Evolutionary conservation across 192 early-diverging fungal species (phyloP), one percentile per base, ranked within the genome.

Genomic region (Radiomyces spectabilis): DNA sequence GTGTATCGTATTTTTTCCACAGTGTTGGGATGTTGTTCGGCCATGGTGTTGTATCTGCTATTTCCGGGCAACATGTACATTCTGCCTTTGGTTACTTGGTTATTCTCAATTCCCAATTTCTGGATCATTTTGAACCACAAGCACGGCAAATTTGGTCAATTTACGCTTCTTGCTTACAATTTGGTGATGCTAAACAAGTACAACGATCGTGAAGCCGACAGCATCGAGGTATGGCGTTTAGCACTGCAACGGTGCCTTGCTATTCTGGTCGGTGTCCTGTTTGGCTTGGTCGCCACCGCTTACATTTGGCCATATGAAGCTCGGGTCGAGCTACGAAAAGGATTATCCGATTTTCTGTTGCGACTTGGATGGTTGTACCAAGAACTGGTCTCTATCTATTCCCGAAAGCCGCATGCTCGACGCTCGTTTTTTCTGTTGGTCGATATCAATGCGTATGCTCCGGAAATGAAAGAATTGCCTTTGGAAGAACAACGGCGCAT

Each of bases 271-370:
- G 91, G 90, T 32, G 82, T 88, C 5, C 29, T 82, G 0, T 74
- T 81, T 21, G 90, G 90, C 2, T 69, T 93, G 50, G 49, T 77
- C 13, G 77, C 78, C 0, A 88, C 86, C 0, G 68, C 77, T 51
- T 90, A 86, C 63, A 62, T 88, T 18, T 93, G 90, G 90, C 90
- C 90, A 0, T 91, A 84, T 40, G 87, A 89, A 57, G 90, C 90
- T 0, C 81, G 90, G n/a, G 84, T 83, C 15, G 83, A 87, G 19
- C 68, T 93, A 26, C 82, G 90, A 13, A 80, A 87, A 63, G 88
- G 85, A 1, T 59, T 90, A 35, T 84, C 82, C 43, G 79, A 83
- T 54, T 75, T 87, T 41, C 55, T 93, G 37, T 62, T 90, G 25
- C 80, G 84, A 21, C 79, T 87, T 38, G 77, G 76, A 4, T 71